Evolutionary conservation across 2,329 filamentous ascomycete genomes (phyloP).

Genomic region (Nigrospora sphaerica): DNA sequence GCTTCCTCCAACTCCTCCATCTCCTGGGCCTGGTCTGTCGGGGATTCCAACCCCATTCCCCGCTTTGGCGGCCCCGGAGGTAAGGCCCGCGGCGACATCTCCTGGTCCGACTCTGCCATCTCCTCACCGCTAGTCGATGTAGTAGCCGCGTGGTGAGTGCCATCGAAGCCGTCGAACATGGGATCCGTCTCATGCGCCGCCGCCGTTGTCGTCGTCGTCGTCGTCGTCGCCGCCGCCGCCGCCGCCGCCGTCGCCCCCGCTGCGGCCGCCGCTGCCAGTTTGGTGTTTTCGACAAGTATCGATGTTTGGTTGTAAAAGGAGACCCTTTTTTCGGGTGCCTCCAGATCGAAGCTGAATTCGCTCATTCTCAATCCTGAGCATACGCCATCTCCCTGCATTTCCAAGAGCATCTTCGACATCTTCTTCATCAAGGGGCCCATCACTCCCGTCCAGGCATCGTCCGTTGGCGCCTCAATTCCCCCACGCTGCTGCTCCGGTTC

Average conservation of each 20-base stretch:
- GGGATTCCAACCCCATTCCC: no score
- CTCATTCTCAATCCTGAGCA: conserved; percentile 1
- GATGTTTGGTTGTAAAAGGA: not conserved
- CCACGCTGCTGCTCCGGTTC: not conserved
- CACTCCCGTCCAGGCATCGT: conserved; percentile 10
- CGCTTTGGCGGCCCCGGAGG: no score
- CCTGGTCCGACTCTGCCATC: not conserved
- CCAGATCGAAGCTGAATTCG: conserved; percentile 6
- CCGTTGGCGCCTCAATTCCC: conserved; percentile 1
- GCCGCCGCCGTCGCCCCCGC: not conserved
- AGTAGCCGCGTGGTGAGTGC: conserved; percentile 1
- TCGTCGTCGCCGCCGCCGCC: not conserved
- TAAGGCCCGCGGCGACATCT: not conserved
- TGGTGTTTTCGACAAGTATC: not conserved
- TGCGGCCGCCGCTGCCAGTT: not conserved
- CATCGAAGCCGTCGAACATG: conserved; percentile 4
- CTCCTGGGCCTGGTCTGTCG: no score
- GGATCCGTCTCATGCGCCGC: not conserved
- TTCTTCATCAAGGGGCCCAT: conserved; percentile 10
- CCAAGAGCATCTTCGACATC: conserved; percentile 11
- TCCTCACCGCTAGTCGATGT: not conserved
- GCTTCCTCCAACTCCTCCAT: no score
- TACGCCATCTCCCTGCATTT: conserved; percentile 9
- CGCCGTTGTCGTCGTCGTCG: no score
- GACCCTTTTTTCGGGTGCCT: conserved; percentile 1